Percentiles rank a stretch among this genome's conserved stretches.
phyloP scores from a whole-genome alignment of 768 basidiomycete species.

The Multifurca ochricompacta region DNA sequence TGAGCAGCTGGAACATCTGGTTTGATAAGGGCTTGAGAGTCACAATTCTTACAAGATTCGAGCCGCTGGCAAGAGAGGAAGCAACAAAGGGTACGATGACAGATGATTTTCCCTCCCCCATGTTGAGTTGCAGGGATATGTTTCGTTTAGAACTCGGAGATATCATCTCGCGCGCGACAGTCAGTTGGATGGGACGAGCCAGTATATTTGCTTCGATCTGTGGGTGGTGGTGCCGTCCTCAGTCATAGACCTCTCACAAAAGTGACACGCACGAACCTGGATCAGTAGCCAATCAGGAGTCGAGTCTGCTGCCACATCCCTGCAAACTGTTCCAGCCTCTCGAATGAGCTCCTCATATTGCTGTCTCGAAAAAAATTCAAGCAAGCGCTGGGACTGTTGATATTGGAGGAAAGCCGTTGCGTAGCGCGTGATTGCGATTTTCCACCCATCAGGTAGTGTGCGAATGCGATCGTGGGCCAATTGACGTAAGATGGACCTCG shows the following conservation, averaged over 20 bases:
- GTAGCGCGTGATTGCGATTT: not conserved
- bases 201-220: conserved; percentile 42
- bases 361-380: not conserved
- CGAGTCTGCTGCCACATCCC: not conserved
- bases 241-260: not conserved
- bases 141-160: conserved; percentile 31
- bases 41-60: conserved; percentile 39
- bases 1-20: conserved; percentile 44
- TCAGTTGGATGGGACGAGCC: conserved; percentile 35
- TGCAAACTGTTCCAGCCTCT: not conserved
- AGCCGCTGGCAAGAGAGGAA: conserved; percentile 34
- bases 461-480: conserved; percentile 20
- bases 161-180: conserved; percentile 42
- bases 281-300: conserved; percentile 10
- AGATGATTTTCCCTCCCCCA: conserved; percentile 50
- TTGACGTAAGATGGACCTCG: conserved; percentile 8
- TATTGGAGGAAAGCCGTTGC: conserved; percentile 8
- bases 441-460: conserved; percentile 1
- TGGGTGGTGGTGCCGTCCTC: not conserved
- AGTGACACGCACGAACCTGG: not conserved
- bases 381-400: conserved; percentile 1
- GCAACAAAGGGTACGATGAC: conserved; percentile 43
- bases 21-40: conserved; percentile 38
- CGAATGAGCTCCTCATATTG: not conserved
- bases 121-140: conserved; percentile 42